These are phyloP conservation scores for Isoetes engelmannii DNA, from an alignment of 83 land plant genomes.

Conservation along the genomic window DNA sequence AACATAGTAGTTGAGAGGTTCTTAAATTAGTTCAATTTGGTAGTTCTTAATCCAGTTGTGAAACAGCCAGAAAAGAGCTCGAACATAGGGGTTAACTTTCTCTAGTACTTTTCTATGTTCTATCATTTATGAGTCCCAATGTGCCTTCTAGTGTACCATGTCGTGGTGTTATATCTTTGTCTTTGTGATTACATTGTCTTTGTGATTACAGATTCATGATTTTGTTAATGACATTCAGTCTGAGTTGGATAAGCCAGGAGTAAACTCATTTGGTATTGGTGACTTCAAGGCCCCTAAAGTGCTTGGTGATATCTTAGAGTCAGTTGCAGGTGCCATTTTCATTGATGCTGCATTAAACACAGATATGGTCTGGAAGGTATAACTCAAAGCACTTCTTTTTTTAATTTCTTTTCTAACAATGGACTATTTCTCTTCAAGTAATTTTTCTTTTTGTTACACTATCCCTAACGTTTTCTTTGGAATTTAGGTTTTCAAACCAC, in stretches of 20 bases:
- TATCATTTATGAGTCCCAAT: too few species aligned
- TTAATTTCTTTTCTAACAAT: not conserved
- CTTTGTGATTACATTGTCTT: not conserved
- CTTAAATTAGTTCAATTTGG: too few species aligned
- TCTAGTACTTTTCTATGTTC: too few species aligned
- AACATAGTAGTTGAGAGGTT: too few species aligned
- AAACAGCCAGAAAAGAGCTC: too few species aligned
- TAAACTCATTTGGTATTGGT: constrained; percentile 95
- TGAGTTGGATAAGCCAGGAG: constrained; percentile 78
- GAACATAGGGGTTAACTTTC: too few species aligned
- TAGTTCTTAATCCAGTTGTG: too few species aligned
- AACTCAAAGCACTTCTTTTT: not conserved
- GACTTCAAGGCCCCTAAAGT: constrained; percentile 99
- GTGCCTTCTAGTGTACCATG: too few species aligned
- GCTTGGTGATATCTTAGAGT: constrained; percentile 97
- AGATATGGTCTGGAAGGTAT: constrained; percentile 79
- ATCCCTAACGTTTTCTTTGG: not conserved
- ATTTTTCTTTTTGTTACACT: constrained; percentile 1
- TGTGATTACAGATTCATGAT: constrained; percentile 64
- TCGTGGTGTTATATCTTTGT: not conserved
- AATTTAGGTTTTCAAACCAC: constrained; percentile 73
- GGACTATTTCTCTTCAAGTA: not conserved
- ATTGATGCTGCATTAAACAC: constrained; percentile 75
- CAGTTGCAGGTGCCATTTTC: constrained; percentile 93
- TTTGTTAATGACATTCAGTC: constrained; percentile 90